phyloP scores from a whole-genome alignment of 1,284 basidiomycete genomes.

The Chalciporus sp. region DNA sequence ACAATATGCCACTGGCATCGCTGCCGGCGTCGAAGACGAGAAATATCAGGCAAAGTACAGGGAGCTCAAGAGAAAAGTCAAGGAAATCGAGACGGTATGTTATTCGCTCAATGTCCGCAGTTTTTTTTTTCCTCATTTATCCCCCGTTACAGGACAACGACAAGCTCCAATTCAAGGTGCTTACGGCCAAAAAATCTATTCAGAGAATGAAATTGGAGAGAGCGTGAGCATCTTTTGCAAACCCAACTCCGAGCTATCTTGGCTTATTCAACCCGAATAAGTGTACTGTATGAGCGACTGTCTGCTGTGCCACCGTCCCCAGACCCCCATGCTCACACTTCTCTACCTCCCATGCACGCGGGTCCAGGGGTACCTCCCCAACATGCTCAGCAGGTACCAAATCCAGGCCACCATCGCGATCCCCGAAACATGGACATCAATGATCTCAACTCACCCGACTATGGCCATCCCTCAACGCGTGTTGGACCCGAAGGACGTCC shows the following conservation, averaged over 20 bases:
- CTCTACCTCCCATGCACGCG: conserved; percentile 40
- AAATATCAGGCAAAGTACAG: conserved; percentile 91
- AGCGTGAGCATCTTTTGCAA: conserved; percentile 63
- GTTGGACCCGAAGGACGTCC: conserved; percentile 50
- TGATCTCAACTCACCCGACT: conserved; percentile 49
- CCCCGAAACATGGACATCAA: conserved; percentile 43
- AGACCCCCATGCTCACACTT: conserved; percentile 44
- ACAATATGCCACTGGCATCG: conserved; percentile 59
- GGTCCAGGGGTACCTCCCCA: conserved; percentile 38
- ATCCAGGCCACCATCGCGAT: conserved; percentile 41
- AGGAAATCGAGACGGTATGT: conserved; percentile 82
- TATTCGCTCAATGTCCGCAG: conserved; percentile 8
- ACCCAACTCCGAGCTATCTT: conserved; percentile 22
- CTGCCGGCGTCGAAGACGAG: conserved; percentile 81
- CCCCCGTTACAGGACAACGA: conserved; percentile 73
- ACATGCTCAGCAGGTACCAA: conserved; percentile 37
- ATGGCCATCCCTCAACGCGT: conserved; percentile 47
- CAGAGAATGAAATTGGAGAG: conserved; percentile 88
- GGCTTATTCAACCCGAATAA: conserved; percentile 33
- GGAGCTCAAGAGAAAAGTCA: conserved; percentile 87
- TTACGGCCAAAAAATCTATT: conserved; percentile 82
- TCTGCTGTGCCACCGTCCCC: conserved; percentile 59
- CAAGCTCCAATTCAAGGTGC: conserved; percentile 79
- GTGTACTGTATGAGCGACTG: conserved; percentile 78
- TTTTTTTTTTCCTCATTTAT: neutral